Evolutionary conservation across 768 basidiomycete species (phyloP).

Genomic region (Trametes sanguinea): DNA sequence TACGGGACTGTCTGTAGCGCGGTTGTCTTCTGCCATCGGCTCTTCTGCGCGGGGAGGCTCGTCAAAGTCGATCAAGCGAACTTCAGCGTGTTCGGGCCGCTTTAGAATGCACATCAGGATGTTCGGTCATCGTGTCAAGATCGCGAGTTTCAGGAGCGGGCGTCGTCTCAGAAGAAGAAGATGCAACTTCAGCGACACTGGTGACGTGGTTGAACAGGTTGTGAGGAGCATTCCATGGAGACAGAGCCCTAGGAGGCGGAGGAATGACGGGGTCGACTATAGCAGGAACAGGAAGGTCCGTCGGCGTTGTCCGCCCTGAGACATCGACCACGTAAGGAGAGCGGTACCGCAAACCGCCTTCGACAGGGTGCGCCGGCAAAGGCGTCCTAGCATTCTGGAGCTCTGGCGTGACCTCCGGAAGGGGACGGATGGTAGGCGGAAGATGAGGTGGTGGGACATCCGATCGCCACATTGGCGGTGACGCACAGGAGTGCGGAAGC

Average conservation of each 20-base stretch:
- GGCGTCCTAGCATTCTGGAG: not conserved
- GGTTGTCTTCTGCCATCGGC: not conserved
- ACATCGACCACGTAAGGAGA: not conserved
- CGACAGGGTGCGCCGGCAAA: not conserved
- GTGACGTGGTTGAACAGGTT: not conserved
- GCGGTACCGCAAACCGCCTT: not conserved
- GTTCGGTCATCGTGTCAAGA: too few species aligned
- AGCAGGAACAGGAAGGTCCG: not conserved
- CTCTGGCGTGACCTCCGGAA: conserved; percentile 15
- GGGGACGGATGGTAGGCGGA: conserved; percentile 12
- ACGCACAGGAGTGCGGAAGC: not conserved
- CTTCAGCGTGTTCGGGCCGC: not conserved
- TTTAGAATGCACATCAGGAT: too few species aligned
- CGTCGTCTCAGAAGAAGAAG: too few species aligned
- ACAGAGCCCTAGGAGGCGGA: not conserved
- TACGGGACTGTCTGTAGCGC: not conserved
- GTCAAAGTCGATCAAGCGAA: conserved; percentile 23
- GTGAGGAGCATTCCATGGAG: not conserved
- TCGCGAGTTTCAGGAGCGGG: too few species aligned
- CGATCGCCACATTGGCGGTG: not conserved
- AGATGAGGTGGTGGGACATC: not conserved
- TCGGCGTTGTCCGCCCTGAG: not conserved
- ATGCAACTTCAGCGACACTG: not conserved
- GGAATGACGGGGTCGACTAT: not conserved
- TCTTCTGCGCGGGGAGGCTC: not conserved